Evolutionary conservation across 768 basidiomycete genomes (phyloP), one percentile per base, ranked within the genome.

Genomic region (Leccinum boreale): DNA sequence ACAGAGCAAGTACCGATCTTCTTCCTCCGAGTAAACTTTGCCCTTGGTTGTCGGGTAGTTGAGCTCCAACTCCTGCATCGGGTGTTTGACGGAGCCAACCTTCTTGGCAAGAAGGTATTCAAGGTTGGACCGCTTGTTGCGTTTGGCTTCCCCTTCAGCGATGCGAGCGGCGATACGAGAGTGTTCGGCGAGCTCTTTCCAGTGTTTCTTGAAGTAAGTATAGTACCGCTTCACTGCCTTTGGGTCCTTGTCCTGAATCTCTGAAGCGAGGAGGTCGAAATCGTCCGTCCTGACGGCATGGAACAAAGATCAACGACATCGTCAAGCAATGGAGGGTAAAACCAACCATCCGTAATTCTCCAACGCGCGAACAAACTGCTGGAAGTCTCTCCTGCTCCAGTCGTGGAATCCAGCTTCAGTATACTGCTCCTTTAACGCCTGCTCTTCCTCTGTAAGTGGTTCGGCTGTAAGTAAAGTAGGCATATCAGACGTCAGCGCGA

Each of bases 51-150:
- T 90, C 1, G 92, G 93, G 65, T 98, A 98, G 71, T 91, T 90
- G 53, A 98, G 85, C 73, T 96, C 91, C 50, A 99, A 85, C 72
- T 97, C 95, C 71, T 98, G 96, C 87, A 98, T 94, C 1, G 97
- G 97, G 72, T 89, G 93, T 39, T 83, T 79, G 57, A 92, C 89
- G 2, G 89, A 89, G 21, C 77, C 77, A 65, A 98, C 90, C 71
- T 98, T 98, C 67, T 85, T 82, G 52, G 85, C 77, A 29, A 98
- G 83, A 8, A 95, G 83, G 31, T 82, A 79, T 63, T 91, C 87
- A 15, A 90, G 82, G 64, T 90, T 89, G 53, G 88, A 88, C 5
- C 90, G 85, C 67, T 92, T 92, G 69, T 87, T 88, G 31, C 94
- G 90, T 68, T 93, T 94, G 3, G 87, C 86, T 67, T 96, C 93